Conservation (phyloP, 1,284 basidiomycete species). For the Sanghuangporus weigelae region DNA sequence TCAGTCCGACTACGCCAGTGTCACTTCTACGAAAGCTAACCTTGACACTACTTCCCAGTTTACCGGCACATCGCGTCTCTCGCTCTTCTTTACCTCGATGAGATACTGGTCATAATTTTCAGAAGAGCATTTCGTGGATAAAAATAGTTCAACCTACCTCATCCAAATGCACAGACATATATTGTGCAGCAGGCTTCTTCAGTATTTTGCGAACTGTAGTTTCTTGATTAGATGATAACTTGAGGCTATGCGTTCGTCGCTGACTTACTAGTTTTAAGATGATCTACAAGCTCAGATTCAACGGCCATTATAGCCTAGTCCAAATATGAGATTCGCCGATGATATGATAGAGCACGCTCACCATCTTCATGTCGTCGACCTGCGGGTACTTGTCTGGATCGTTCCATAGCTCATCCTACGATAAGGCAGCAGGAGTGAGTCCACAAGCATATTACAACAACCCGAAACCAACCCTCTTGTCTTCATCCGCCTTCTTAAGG, state of each 20-base stretch:
- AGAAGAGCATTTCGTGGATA: not conserved
- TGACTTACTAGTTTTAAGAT: conserved; percentile 62
- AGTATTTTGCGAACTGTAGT: conserved; percentile 65
- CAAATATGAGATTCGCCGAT: not conserved
- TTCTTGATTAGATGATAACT: not conserved
- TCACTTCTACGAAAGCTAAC: conserved; percentile 33
- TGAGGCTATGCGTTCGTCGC: not conserved
- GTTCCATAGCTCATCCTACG: conserved; percentile 27
- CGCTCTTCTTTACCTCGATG: conserved; percentile 71
- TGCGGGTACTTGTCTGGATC: conserved; percentile 20
- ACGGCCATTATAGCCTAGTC: conserved; percentile 51
- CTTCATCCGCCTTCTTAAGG: conserved; percentile 61
- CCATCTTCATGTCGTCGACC: conserved; percentile 17
- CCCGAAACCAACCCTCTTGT: conserved; percentile 60
- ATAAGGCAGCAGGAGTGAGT: conserved; percentile 24
- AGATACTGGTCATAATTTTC: conserved; percentile 50
- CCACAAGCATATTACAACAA: conserved; percentile 47
- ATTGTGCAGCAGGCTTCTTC: conserved; percentile 74
- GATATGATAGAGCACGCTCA: not conserved
- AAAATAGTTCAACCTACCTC: conserved; percentile 46
- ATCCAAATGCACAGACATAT: conserved; percentile 59
- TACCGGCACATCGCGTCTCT: conserved; percentile 70
- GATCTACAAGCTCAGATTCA: conserved; percentile 71
- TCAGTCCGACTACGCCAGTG: not conserved
- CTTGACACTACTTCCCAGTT: conserved; percentile 78